These are phyloP conservation scores for Fusarium pilosicola DNA, from an alignment of 2,329 filamentous ascomycete species.

Conservation along the genomic window DNA sequence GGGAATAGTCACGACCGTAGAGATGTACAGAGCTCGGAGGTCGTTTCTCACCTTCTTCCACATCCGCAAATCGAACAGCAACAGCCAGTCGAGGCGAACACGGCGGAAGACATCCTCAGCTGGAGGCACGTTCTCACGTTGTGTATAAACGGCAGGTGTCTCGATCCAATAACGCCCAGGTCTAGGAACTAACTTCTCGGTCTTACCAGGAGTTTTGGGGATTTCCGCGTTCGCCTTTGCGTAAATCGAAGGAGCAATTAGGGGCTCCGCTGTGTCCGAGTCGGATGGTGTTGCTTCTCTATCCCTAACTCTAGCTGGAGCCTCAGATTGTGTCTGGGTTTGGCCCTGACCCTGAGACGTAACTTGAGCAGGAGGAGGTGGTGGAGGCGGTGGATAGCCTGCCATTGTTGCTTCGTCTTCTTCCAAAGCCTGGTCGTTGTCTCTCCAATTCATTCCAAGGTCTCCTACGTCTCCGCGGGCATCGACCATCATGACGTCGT, in stretches of 20 bases:
- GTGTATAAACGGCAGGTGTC: constrained; percentile 75
- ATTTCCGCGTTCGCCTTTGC: constrained; percentile 76
- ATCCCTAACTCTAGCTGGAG: constrained; percentile 58
- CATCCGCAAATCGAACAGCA: constrained; percentile 92
- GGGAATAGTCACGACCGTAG: constrained; percentile 93
- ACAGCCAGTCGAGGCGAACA: constrained; percentile 91
- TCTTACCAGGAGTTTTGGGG: constrained; percentile 80
- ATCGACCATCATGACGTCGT: constrained; percentile 69
- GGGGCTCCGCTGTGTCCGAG: constrained; percentile 73
- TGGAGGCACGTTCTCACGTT: constrained; percentile 69
- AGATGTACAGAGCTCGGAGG: constrained; percentile 92
- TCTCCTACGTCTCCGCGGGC: constrained; percentile 58
- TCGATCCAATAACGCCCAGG: constrained; percentile 88
- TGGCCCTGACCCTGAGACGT: constrained; percentile 57
- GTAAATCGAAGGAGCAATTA: constrained; percentile 70
- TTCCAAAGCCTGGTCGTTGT: constrained; percentile 74
- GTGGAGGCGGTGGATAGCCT: constrained; percentile 71
- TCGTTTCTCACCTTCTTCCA: constrained; percentile 97
- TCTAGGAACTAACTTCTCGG: constrained; percentile 60
- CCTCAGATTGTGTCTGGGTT: constrained; percentile 54
- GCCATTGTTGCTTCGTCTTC: constrained; percentile 81
- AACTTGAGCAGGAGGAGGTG: constrained; percentile 68
- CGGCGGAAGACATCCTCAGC: constrained; percentile 91
- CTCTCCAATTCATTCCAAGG: constrained; percentile 61
- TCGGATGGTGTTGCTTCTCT: constrained; percentile 76